Conservation (phyloP, 2,329 filamentous ascomycete genomes). For the Fusarium compactum region DNA sequence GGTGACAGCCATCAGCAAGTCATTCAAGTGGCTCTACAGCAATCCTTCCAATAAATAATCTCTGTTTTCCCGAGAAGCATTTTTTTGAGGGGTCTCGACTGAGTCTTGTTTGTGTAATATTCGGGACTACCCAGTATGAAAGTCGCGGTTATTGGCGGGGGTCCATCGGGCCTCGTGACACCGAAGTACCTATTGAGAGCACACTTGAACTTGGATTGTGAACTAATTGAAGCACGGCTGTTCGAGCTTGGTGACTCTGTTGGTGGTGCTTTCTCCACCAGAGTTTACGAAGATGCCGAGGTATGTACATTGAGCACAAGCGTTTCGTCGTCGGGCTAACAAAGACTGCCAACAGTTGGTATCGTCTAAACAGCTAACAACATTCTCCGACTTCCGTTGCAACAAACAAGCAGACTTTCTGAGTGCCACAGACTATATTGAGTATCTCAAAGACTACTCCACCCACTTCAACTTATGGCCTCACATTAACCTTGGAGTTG, state of each 20-base stretch:
- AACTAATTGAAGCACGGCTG: background rate
- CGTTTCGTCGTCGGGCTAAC: background rate
- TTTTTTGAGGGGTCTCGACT: background rate
- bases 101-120: background rate
- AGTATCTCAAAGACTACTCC: slow-evolving; percentile 1
- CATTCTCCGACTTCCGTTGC: slow-evolving; percentile 1
- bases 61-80: background rate
- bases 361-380: background rate
- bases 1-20: background rate
- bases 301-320: background rate
- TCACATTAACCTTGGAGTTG: background rate
- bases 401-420: background rate
- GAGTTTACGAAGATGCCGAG: background rate
- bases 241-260: background rate
- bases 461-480: background rate
- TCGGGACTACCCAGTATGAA: background rate
- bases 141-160: background rate
- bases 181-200: background rate
- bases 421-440: background rate
- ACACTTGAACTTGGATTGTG: background rate
- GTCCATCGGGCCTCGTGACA: background rate
- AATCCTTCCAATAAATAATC: background rate
- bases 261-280: background rate
- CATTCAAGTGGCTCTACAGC: background rate
- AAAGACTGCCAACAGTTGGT: background rate